These are phyloP conservation scores for Hyaloscypha bicolor DNA, from an alignment of 495 filamentous ascomycete species.

Conservation along the genomic window DNA sequence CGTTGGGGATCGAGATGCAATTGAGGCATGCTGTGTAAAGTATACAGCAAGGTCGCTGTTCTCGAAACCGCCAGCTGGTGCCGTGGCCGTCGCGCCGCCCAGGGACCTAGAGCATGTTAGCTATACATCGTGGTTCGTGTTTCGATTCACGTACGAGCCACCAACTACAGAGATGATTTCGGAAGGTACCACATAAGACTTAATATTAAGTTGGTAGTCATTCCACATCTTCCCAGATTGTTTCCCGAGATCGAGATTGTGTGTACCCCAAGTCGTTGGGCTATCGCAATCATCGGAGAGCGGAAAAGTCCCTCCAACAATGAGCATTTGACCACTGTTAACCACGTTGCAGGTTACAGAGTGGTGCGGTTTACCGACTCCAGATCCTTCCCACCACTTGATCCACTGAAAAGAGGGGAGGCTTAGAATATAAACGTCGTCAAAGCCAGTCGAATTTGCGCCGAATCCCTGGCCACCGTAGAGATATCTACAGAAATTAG, in stretches of 20 bases:
- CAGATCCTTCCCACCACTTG: constrained; percentile 43
- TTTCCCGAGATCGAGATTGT: constrained; percentile 49
- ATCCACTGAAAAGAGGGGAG: constrained; percentile 62
- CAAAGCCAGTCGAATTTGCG: constrained; percentile 45
- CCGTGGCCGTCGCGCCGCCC: constrained; percentile 44
- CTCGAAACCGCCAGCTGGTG: constrained; percentile 30
- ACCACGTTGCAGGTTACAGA: constrained; percentile 55
- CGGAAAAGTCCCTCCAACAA: constrained; percentile 48
- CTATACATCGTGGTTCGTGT: constrained; percentile 7
- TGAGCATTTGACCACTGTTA: constrained; percentile 45
- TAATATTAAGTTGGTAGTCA: constrained; percentile 40
- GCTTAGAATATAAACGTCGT: constrained; percentile 59
- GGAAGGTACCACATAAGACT: constrained; percentile 45
- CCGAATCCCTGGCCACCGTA: constrained; percentile 51
- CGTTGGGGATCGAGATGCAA: constrained; percentile 25
- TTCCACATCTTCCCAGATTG: constrained; percentile 44
- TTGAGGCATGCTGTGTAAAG: constrained; percentile 22
- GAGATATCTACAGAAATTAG: constrained; percentile 43
- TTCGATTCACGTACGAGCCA: constrained; percentile 41
- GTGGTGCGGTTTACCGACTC: constrained; percentile 45
- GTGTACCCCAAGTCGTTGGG: constrained; percentile 39
- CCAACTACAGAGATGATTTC: constrained; percentile 45
- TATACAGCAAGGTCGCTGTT: constrained; percentile 28
- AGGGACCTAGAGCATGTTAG: constrained; percentile 10
- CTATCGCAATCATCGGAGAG: constrained; percentile 35